Evolutionary conservation across 441 rosid species (phyloP).

Genomic region (Aleurites moluccanus): DNA sequence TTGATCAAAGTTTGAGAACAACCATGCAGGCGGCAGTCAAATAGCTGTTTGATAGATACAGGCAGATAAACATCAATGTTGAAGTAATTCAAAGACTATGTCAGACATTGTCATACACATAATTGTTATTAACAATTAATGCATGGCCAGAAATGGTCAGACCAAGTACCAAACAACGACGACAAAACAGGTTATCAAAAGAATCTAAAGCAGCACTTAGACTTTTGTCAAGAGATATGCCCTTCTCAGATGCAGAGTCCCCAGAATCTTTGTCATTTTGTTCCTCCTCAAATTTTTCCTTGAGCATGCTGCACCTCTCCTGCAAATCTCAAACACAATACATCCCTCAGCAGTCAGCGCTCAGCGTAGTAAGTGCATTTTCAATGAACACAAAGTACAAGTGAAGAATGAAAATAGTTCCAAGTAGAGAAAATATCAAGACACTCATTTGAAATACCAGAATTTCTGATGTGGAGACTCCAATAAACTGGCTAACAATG

Average conservation of each 20-base stretch:
- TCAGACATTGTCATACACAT: constrained; percentile 3
- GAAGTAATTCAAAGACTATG: constrained; percentile 18
- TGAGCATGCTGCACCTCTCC: constrained; percentile 62
- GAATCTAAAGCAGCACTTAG: constrained; percentile 62
- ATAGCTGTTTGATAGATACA: constrained; percentile 53
- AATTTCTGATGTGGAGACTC: constrained; percentile 48
- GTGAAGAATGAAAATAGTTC: constrained; percentile 14
- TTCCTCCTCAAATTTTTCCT: constrained; percentile 45
- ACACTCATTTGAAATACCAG: constrained; percentile 43
- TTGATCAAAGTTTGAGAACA: constrained; percentile 59
- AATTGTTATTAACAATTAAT: constrained; percentile 15
- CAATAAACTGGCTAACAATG: constrained; percentile 54
- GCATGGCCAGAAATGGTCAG: constrained; percentile 18
- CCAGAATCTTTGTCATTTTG: constrained; percentile 37
- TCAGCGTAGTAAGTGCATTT: constrained; percentile 17
- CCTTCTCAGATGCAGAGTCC: constrained; percentile 39
- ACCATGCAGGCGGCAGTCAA: constrained; percentile 82
- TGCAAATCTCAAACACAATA: constrained; percentile 39
- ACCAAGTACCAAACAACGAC: constrained; percentile 80
- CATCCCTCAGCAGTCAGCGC: constrained; percentile 4
- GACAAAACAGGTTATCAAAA: constrained; percentile 76
- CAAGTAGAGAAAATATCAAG: constrained; percentile 6
- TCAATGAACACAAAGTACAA: constrained; percentile 12
- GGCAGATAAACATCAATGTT: constrained; percentile 28
- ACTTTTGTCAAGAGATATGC: constrained; percentile 56